These are phyloP conservation scores for Fistulinella cinereoalba DNA, from an alignment of 1,284 basidiomycete species.

Conservation along the genomic window DNA sequence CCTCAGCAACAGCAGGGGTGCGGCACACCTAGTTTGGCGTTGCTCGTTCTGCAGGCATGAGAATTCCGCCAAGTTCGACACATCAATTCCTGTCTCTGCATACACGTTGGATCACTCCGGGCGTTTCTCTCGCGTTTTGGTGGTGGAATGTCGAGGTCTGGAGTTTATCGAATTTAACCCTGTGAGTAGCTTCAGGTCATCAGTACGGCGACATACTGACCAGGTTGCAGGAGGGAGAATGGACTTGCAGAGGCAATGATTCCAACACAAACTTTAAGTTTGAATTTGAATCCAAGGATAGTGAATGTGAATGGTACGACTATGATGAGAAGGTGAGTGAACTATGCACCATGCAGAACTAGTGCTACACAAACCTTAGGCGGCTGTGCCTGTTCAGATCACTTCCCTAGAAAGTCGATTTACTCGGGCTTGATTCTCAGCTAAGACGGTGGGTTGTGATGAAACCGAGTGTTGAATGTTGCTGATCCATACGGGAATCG, in stretches of 20 bases:
- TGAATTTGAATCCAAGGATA: slow-evolving; percentile 56
- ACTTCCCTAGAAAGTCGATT: slow-evolving; percentile 61
- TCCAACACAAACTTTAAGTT: slow-evolving; percentile 61
- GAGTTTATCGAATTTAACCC: slow-evolving; percentile 75
- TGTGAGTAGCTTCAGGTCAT: slow-evolving; percentile 36
- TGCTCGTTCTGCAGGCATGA: slow-evolving; percentile 76
- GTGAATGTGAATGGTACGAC: slow-evolving; percentile 77
- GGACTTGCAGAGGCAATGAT: slow-evolving; percentile 64
- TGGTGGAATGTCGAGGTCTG: slow-evolving; percentile 73
- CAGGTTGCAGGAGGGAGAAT: slow-evolving; percentile 45
- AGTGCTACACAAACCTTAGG: too few species aligned
- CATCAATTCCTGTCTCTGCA: slow-evolving; percentile 44
- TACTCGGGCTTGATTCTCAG: slow-evolving; percentile 49
- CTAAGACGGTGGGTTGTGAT: too few species aligned
- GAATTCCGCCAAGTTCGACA: slow-evolving; percentile 75
- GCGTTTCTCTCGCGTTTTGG: slow-evolving; percentile 59
- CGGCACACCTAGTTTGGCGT: slow-evolving; percentile 76
- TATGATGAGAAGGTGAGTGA: slow-evolving; percentile 76
- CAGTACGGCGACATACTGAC: slow-evolving; percentile 3
- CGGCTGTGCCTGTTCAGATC: slow-evolving; percentile 60
- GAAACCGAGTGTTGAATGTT: too few species aligned
- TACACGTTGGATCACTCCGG: slow-evolving; percentile 58
- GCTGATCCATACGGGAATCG: too few species aligned
- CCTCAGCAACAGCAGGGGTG: slow-evolving; percentile 59
- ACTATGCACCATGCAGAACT: too few species aligned